Base-by-base conservation (phyloP, 2,329 filamentous ascomycete species). In the Verticillium longisporum region DNA sequence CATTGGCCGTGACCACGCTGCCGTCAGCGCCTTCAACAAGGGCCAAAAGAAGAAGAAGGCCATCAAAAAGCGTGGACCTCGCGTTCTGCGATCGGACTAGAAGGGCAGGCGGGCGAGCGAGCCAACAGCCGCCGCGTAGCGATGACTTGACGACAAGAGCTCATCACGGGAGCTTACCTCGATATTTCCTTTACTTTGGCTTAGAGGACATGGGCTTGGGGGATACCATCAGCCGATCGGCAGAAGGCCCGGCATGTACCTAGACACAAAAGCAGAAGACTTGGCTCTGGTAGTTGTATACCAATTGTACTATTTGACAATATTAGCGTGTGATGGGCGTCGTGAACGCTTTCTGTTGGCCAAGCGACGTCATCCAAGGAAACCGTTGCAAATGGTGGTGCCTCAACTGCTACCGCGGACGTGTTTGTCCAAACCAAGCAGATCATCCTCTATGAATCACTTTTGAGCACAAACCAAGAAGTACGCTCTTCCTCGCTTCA, bases 1-100 rank as follows among this genome's bases (percentile, higher is more conserved):
- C 75, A 82, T 99, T 66, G 94, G 92, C 60, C 87, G 95, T 73
- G 92, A 97, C 70, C 94, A 97, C 73, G 85, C 85, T 4, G 76
- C 83, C 0, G 86, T 80, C 1, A 80, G 83, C 34, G 84, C 88
- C 6, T 94, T 94, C 71, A 88, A 92, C 63, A 87, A 86, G 71
- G 90, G 90, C 41, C 86, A 89, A 75, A 93, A 92, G 85, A 92
- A 90, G 84, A 93, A 91, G 88, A 89, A 88, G 82, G 74, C 81
- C 1, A 75, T 77, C 38, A 93, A 90, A 81, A 88, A 88, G 76
- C 85, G 84, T 71, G 90, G 88, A n/a, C 80, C 89, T 53, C 84
- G 88, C 67, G 82, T 87, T 58, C 80, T 93, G 64, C 83, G 90
- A 64, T 84, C 91, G 63, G 90, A 93, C 69, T 93, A 86, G 72